Percentiles rank a stretch among this genome's conserved stretches.
These are phyloP conservation scores for Xylariaceae sp. DNA, from an alignment of 2,329 filamentous ascomycete species.

Conservation along the genomic window DNA sequence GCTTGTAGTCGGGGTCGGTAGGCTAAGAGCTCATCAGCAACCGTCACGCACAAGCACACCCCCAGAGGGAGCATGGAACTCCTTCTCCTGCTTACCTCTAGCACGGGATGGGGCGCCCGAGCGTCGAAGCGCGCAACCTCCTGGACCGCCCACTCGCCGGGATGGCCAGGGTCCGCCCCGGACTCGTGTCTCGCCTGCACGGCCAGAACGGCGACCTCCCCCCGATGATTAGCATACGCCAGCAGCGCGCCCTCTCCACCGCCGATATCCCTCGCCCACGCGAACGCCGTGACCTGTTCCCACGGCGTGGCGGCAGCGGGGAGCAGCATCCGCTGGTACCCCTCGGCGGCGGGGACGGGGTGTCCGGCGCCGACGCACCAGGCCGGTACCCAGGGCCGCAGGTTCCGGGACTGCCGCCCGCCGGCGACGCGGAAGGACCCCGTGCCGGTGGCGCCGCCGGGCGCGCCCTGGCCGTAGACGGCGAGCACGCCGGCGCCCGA, in stretches of 20 bases:
- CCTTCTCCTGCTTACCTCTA: slow-evolving; percentile 24
- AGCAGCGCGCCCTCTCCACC: slow-evolving; percentile 37
- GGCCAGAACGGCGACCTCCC: slow-evolving; percentile 43
- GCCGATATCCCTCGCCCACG: slow-evolving; percentile 41
- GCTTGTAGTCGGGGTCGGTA: slow-evolving; percentile 41
- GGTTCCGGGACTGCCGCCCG: slow-evolving; percentile 33
- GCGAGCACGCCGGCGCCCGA: slow-evolving; percentile 42
- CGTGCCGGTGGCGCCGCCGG: slow-evolving; percentile 8
- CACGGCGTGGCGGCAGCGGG: slow-evolving; percentile 22
- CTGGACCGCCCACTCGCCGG: slow-evolving; percentile 37
- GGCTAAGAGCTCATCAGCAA: too few species aligned
- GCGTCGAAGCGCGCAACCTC: slow-evolving; percentile 44
- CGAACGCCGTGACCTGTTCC: slow-evolving; percentile 40
- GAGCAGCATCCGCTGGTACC: too few species aligned
- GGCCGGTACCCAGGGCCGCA: slow-evolving; percentile 42
- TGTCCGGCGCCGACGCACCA: slow-evolving; percentile 49
- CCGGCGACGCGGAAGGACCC: slow-evolving; percentile 16
- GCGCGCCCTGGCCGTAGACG: slow-evolving; percentile 42
- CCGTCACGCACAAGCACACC: too few species aligned
- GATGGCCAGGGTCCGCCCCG: slow-evolving; percentile 10
- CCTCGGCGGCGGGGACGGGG: slow-evolving; percentile 36
- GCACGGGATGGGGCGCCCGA: slow-evolving; percentile 34
- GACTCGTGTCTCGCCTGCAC: slow-evolving; percentile 32
- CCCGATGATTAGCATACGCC: slow-evolving; percentile 43
- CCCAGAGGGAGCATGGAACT: too few species aligned